A percentile compares a stretch with the other conserved stretches of the same genome.
phyloP scores from a whole-genome alignment of 1,139 yeast genomes.

The Suhomyces kunorum region DNA sequence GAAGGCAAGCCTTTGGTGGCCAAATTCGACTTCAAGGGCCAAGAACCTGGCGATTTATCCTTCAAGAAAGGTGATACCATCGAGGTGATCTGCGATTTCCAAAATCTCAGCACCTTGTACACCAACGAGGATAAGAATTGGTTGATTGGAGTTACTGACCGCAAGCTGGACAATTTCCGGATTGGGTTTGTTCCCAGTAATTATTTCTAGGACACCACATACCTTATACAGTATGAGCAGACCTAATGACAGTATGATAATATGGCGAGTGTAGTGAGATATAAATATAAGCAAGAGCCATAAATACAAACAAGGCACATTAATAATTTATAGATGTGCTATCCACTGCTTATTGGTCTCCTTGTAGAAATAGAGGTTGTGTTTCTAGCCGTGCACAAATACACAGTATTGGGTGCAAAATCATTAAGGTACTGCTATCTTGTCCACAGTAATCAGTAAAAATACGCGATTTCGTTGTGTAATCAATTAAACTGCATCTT shows the following conservation, averaged over 20 bases:
- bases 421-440: too few relatives aligned
- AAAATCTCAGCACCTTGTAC: conserved; percentile 26
- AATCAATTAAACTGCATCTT: too few relatives aligned
- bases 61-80: conserved; percentile 38
- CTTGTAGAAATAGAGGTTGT: too few relatives aligned
- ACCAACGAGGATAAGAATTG: conserved; percentile 30
- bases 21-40: conserved; percentile 33
- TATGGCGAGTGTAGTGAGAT: too few relatives aligned
- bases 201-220: conserved; percentile 20
- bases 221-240: background rate
- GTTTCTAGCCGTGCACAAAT: too few relatives aligned
- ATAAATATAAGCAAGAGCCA: background rate
- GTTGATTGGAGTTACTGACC: conserved; percentile 34
- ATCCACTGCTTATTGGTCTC: too few relatives aligned
- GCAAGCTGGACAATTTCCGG: conserved; percentile 21
- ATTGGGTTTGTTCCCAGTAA: conserved; percentile 46
- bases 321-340: too few relatives aligned
- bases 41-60: conserved; percentile 43
- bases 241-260: background rate
- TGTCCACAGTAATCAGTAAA: too few relatives aligned
- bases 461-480: too few relatives aligned
- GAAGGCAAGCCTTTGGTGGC: conserved; percentile 24
- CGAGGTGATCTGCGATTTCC: conserved; percentile 38
- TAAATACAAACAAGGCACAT: too few relatives aligned
- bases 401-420: too few relatives aligned